These are phyloP conservation scores for Leptographium procerum DNA, from an alignment of 2,329 filamentous ascomycete species.

Conservation along the genomic window DNA sequence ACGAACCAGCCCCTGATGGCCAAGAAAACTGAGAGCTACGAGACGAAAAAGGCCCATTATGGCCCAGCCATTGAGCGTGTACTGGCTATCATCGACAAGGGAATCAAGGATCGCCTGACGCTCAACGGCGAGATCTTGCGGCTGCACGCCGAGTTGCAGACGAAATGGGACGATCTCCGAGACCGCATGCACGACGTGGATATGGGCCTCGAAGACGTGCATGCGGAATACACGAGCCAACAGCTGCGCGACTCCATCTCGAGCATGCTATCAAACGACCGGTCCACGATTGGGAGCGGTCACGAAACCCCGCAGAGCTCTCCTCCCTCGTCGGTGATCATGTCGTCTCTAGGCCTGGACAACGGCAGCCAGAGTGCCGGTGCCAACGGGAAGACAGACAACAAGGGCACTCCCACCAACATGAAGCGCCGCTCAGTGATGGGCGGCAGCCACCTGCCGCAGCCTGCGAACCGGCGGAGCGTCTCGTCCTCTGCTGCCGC, in stretches of 20 bases:
- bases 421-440: constrained; percentile 33
- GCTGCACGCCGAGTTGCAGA: constrained; percentile 73
- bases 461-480: constrained; percentile 33
- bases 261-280: constrained; percentile 77
- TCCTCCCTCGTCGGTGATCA: constrained; percentile 49
- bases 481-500: constrained; percentile 28
- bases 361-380: constrained; percentile 25
- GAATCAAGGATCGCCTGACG: constrained; percentile 88
- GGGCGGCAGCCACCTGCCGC: constrained; percentile 33
- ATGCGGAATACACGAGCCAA: constrained; percentile 46
- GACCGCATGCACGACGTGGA: constrained; percentile 70
- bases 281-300: constrained; percentile 57
- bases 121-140: constrained; percentile 92
- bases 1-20: constrained; percentile 57
- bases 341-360: constrained; percentile 40
- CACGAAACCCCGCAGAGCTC: constrained; percentile 61
- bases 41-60: constrained; percentile 90
- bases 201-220: constrained; percentile 59
- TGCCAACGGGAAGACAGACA: not conserved
- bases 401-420: constrained; percentile 25
- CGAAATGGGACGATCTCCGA: constrained; percentile 69
- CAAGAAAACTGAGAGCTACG: constrained; percentile 86
- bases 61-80: constrained; percentile 87
- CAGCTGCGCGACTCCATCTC: constrained; percentile 87
- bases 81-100: constrained; percentile 83